Evolutionary conservation across 2,329 filamentous ascomycete species (phyloP).

Genomic region (Aspergillus texensis): DNA sequence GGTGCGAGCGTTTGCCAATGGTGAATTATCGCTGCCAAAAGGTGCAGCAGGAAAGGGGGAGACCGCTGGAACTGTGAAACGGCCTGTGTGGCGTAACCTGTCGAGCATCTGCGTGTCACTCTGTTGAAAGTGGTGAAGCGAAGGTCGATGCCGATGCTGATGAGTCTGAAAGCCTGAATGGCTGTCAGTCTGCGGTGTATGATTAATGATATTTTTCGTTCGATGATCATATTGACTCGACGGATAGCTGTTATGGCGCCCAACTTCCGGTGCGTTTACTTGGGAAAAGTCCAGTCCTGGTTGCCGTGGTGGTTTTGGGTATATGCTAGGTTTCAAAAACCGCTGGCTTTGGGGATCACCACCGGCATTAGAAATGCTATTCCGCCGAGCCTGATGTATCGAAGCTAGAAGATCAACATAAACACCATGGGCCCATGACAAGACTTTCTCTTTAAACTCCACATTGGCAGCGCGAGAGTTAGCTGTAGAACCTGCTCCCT

Average conservation of each 20-base stretch:
- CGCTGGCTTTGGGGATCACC: conserved; percentile 46
- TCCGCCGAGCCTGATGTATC: conserved; percentile 58
- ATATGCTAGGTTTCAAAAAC: conserved; percentile 58
- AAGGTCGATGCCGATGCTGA: conserved; percentile 26
- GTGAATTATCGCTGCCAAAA: conserved; percentile 42
- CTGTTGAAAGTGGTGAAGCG: conserved; percentile 30
- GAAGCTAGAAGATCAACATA: conserved; percentile 72
- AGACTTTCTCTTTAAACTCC: conserved; percentile 68
- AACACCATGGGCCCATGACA: conserved; percentile 70
- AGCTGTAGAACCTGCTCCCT: conserved; percentile 22
- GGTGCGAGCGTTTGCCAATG: conserved; percentile 61
- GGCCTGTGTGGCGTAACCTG: conserved; percentile 35
- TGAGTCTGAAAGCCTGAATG: conserved; percentile 17
- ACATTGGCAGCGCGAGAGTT: conserved; percentile 38
- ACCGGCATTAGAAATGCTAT: conserved; percentile 51
- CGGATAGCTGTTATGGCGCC: conserved; percentile 40
- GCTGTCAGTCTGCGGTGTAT: conserved; percentile 18
- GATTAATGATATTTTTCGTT: conserved; percentile 22
- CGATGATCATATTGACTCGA: conserved; percentile 38
- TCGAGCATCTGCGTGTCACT: conserved; percentile 33
- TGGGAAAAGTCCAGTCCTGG: conserved; percentile 55
- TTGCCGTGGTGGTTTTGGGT: conserved; percentile 63
- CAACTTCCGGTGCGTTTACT: conserved; percentile 25
- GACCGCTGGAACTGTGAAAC: conserved; percentile 32
- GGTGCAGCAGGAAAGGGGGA: conserved; percentile 36